phyloP scores from a whole-genome alignment of 73 alveolate species.

The Paramecium pentaurelia region DNA sequence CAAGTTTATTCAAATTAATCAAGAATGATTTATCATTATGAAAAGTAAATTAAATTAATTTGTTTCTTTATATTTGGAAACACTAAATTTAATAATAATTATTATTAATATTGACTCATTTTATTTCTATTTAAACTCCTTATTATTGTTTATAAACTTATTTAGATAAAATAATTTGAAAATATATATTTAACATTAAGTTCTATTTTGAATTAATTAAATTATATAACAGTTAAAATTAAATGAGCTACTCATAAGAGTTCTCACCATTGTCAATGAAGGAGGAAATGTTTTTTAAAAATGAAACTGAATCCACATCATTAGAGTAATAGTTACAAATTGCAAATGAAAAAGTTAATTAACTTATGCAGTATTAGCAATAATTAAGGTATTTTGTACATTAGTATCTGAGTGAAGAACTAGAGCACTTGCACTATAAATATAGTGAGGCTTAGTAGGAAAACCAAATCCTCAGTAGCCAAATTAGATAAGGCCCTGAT shows the following conservation, averaged over 20 bases:
- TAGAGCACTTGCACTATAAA: slow-evolving; percentile 19
- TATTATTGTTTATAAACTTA: background rate
- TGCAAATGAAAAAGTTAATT: slow-evolving; percentile 28
- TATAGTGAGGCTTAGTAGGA: background rate
- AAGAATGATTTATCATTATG: background rate
- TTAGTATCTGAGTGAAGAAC: slow-evolving; percentile 11
- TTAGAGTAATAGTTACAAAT: background rate
- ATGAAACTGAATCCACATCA: slow-evolving; percentile 10
- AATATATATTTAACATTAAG: background rate
- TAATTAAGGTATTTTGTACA: slow-evolving; percentile 17
- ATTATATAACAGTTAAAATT: slow-evolving; percentile 4
- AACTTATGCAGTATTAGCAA: background rate
- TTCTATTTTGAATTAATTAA: background rate
- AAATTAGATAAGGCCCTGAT: background rate
- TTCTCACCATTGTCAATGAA: slow-evolving; percentile 26
- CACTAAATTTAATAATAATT: background rate
- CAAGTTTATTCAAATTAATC: background rate
- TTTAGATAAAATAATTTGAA: background rate
- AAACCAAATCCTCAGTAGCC: background rate
- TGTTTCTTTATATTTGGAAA: background rate
- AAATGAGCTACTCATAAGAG: slow-evolving; percentile 32
- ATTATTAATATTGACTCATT: background rate
- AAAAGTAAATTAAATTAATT: background rate
- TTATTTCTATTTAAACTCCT: background rate
- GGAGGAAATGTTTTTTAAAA: slow-evolving; percentile 18